Percentiles rank a stretch among this genome's conserved stretches.
Evolutionary conservation across 2,329 filamentous ascomycete genomes (phyloP).

Genomic region (Polychaeton citri): DNA sequence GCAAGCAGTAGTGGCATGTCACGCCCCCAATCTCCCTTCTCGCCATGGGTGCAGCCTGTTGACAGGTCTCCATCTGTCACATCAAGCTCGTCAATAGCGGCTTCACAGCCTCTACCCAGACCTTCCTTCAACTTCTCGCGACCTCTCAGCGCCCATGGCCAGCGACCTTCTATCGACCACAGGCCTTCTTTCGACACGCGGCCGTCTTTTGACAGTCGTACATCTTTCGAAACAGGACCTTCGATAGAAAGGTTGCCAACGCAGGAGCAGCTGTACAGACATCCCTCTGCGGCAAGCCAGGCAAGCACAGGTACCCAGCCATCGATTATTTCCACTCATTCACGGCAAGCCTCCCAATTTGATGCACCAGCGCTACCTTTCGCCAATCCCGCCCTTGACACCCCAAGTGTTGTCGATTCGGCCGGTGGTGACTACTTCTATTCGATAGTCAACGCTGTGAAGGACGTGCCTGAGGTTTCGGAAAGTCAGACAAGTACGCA

Average conservation of each 20-base stretch:
- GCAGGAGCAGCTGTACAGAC: conserved; percentile 9
- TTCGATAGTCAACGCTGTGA: conserved; percentile 56
- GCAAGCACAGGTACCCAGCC: conserved; percentile 14
- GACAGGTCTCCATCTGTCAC: conserved; percentile 71
- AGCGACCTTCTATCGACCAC: conserved; percentile 21
- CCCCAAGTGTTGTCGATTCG: conserved; percentile 2
- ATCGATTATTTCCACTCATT: conserved; percentile 11
- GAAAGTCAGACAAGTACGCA: neutral
- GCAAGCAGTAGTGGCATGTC: conserved; percentile 49
- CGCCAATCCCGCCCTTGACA: conserved; percentile 4
- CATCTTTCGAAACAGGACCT: conserved; percentile 10
- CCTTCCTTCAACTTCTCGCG: conserved; percentile 90
- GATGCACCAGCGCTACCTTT: conserved; percentile 6
- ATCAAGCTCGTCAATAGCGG: conserved; percentile 61
- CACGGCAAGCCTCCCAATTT: conserved; percentile 27
- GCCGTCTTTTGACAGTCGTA: conserved; percentile 13
- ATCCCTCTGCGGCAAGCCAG: conserved; percentile 8
- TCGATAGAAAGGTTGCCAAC: conserved; percentile 1
- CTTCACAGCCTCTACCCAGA: conserved; percentile 43
- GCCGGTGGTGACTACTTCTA: conserved; percentile 5
- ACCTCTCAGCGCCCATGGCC: conserved; percentile 59
- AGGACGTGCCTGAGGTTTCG: conserved; percentile 19
- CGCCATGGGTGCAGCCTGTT: conserved; percentile 48
- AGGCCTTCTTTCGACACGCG: conserved; percentile 26
- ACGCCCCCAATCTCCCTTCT: conserved; percentile 47